Evolutionary conservation across 208 protist species (phyloP).

Genomic region (Trypanosoma lewisi): DNA sequence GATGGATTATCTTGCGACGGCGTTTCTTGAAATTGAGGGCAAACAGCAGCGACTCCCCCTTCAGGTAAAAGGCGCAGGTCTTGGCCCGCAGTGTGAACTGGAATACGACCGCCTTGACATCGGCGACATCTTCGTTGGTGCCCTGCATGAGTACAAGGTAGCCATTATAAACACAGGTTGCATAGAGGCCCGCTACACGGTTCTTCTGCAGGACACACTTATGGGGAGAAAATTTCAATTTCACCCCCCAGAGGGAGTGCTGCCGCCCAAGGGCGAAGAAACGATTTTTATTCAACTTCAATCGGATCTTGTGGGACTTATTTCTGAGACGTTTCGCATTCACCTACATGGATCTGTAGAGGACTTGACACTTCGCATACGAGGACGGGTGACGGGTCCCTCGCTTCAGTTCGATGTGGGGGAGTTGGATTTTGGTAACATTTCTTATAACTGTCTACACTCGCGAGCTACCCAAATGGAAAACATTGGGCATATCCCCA

Average conservation of each 20-base stretch:
- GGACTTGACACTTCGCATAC: constrained; percentile 78
- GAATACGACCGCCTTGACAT: constrained; percentile 89
- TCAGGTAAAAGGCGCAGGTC: constrained; percentile 65
- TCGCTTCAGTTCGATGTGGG: constrained; percentile 92
- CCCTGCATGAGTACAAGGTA: constrained; percentile 90
- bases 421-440: constrained; percentile 92
- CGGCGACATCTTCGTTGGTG: constrained; percentile 94
- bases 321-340: constrained; percentile 88
- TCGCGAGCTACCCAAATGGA: constrained; percentile 60
- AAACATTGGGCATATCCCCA: constrained; percentile 95
- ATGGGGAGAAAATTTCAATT: constrained; percentile 88
- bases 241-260: constrained; percentile 59
- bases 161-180: constrained; percentile 87
- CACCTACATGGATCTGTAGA: constrained; percentile 81
- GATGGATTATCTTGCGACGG: constrained; percentile 56
- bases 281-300: constrained; percentile 72
- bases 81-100: constrained; percentile 91
- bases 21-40: constrained; percentile 87
- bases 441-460: constrained; percentile 92
- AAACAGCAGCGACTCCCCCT: constrained; percentile 71
- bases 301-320: constrained; percentile 87
- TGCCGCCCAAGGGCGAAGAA: constrained; percentile 66
- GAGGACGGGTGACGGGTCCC: constrained; percentile 90
- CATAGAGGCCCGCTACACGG: constrained; percentile 88
- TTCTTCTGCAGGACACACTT: constrained; percentile 57